Evolutionary conservation across 2,329 filamentous ascomycete genomes (phyloP), one percentile per base, ranked within the genome.

Genomic region (Aspergillaceae sp.): DNA sequence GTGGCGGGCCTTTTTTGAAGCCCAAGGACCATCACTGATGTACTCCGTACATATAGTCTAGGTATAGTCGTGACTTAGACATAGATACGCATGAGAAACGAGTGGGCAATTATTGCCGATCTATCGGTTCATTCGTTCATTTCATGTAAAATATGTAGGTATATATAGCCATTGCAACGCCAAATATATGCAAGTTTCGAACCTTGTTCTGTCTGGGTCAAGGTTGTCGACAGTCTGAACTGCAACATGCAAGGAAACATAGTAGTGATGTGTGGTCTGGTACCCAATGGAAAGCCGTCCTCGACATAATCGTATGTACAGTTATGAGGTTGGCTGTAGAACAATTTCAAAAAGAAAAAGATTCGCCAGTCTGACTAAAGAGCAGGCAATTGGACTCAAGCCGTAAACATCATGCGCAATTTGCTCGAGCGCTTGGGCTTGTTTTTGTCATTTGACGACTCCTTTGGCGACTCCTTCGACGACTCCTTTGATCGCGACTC

Each of bases 401-500:
- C 43, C 19, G 60, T 64, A 43, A 67, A 66, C 58, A 67, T 65
- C 28, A 66, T 49, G 36, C 64, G 62, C 41, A 67, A 49, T 7
- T 58, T 59, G 48, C 68, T 71, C 8, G 67, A 64, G 11, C 65
- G 67, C 52, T 68, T 69, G 51, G 61, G 64, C 47, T 64, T 65
- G 43, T 69, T 61, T 34, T 57, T 56, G 45, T 49, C 55, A 2
- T 19, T 19, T 19, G 19, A 19, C 19, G 19, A 19, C 32, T 61
- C 63, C 10, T 55, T 60, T 11, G 60, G 56, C 4, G 56, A 56
- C n/a, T 56, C 38, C 7, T 48, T 48, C 11, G 26, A 11, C 36
- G 36, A 38, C 4, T 38, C 8, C 36, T 38, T 38, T 7, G 36
- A 38, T 19, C 19, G 5, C 36, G 36, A 56, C 36, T 55, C 49